Base-by-base conservation (phyloP, 2,329 filamentous ascomycete species). In the Colletotrichum filicis region DNA sequence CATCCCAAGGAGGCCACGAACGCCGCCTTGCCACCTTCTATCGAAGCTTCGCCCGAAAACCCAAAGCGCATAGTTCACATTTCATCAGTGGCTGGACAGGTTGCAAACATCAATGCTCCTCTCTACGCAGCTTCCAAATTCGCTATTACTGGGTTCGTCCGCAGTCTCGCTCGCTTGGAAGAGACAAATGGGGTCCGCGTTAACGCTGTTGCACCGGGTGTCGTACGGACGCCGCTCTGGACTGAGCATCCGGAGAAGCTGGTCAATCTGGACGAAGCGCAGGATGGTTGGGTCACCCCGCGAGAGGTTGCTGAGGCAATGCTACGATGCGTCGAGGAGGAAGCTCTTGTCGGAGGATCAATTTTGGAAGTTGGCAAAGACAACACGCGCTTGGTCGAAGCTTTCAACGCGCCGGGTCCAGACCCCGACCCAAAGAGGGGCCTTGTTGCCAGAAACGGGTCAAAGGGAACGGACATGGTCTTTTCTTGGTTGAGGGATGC, bases 161-260 rank as follows among this genome's bases (percentile, higher is more conserved):
- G 85, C 2, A 83, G 81, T n/a, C 75, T 88, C 0, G 81, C 79
- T 0, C 69, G 70, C 0, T 74, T 87, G 16, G 71, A 73, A 5
- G 30, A 5, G 82, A 86, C 75, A 0, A 67, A 78, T 2, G 78
- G 80, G 0, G 80, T 88, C 22, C 77, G 84, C 0, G 83, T 88
- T 42, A 84, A 79, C 59, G 85, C 82, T 0, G 83, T 87, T 0
- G 74, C 85, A 0, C 86, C 86, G 0, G 85, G 84, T 0, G 63
- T 86, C 1, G 83, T 87, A 0, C 76, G 79, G 8, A 87, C 86
- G 1, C 86, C 86, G 2, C 72, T 88, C 3, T 86, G 85, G 84
- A 82, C 78, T 0, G 85, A 87, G 1, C 74, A 85, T 46, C 82
- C 84, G 0, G 85, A 87, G 74, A 87, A 86, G 74, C 71, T 86